These are phyloP conservation scores for Chaetothyriales sp. DNA, from an alignment of 2,329 filamentous ascomycete species.

Conservation along the genomic window DNA sequence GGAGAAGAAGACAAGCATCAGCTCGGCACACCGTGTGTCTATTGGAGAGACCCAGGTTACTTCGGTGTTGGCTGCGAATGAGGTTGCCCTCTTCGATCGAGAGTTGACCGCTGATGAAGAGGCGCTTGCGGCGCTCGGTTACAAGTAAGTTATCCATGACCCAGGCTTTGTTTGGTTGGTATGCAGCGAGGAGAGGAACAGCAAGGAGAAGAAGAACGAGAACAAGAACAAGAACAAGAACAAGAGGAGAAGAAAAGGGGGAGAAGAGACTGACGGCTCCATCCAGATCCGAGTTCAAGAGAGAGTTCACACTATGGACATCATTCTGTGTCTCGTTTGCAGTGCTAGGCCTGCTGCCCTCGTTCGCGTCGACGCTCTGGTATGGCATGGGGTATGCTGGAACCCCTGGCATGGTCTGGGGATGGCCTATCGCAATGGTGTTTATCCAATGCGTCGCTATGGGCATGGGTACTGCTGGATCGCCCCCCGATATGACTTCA, in stretches of 20 bases:
- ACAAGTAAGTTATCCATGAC: conserved; percentile 36
- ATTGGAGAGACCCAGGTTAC: conserved; percentile 38
- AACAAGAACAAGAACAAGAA: too few species aligned
- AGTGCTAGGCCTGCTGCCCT: conserved; percentile 54
- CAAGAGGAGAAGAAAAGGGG: too few species aligned
- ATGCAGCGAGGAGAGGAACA: too few species aligned
- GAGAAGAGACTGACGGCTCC: neutral
- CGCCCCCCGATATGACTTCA: conserved; percentile 2
- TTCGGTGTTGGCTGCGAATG: conserved; percentile 35
- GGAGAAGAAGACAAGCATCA: neutral
- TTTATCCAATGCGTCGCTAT: conserved; percentile 58
- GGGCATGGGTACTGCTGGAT: conserved; percentile 32
- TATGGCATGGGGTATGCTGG: conserved; percentile 51
- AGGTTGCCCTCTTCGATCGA: conserved; percentile 33
- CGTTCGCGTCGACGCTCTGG: conserved; percentile 55
- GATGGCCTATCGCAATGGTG: conserved; percentile 57
- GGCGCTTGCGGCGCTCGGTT: conserved; percentile 45
- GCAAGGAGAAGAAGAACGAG: conserved; percentile 27
- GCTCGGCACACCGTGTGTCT: conserved; percentile 18
- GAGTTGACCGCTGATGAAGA: conserved; percentile 43
- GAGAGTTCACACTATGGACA: conserved; percentile 59
- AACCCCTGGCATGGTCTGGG: conserved; percentile 54
- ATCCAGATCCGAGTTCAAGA: conserved; percentile 45
- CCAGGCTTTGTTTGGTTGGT: conserved; percentile 1
- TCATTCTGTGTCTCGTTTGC: conserved; percentile 63